These are phyloP conservation scores for Cytospora schulzeri DNA, from an alignment of 2,329 filamentous ascomycete genomes.

Conservation along the genomic window DNA sequence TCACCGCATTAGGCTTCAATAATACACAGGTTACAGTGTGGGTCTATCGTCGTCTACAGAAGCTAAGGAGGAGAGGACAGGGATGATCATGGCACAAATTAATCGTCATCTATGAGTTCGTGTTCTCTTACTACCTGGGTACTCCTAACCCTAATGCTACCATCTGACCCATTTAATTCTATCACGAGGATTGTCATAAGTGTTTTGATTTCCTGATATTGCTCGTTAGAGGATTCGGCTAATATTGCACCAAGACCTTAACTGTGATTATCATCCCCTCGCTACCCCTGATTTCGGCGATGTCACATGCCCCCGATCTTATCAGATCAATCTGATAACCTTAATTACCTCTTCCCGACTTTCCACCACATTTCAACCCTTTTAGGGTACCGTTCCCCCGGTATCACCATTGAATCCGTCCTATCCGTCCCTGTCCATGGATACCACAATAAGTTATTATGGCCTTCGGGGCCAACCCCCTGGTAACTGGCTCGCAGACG, in stretches of 20 bases:
- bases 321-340: conserved; percentile 26
- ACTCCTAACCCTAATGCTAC: neutral
- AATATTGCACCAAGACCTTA: neutral
- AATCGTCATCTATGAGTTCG: too few species aligned
- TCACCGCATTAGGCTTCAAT: too few species aligned
- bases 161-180: neutral
- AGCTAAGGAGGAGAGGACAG: too few species aligned
- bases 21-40: too few species aligned
- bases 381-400: neutral
- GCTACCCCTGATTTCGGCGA: neutral
- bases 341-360: neutral
- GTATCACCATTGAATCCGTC: neutral
- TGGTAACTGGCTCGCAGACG: conserved; percentile 4
- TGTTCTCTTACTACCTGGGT: neutral
- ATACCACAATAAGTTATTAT: neutral
- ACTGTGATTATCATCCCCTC: neutral
- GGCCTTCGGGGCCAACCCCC: neutral
- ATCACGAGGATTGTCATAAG: too few species aligned
- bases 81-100: too few species aligned
- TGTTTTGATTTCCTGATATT: too few species aligned
- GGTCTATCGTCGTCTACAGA: too few species aligned
- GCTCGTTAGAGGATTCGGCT: neutral
- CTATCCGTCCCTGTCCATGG: neutral
- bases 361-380: conserved; percentile 4
- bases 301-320: conserved; percentile 9